Base-by-base conservation (phyloP, 2,329 filamentous ascomycete genomes). In the Talaromyces islandicus region DNA sequence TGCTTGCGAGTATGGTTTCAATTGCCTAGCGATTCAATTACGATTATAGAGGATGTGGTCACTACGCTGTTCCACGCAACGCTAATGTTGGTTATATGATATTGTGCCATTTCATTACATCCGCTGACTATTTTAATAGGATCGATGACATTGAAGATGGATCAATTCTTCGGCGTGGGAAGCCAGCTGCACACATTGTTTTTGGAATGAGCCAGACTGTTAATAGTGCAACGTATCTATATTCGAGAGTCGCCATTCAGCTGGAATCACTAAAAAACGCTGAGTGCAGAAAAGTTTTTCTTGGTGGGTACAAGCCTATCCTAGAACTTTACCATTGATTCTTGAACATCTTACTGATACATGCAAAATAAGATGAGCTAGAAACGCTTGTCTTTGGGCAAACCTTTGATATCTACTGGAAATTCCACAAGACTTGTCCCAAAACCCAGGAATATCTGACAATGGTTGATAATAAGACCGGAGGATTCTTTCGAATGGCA, bases 91-190 rank as follows among this genome's bases (percentile, higher is more conserved):
- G 43, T 50, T 50, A 21, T 50, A 21, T 11, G 5, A 21, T 24
- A 1, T 12, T 14, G 11, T 25, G 9, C 9, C 10, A 17, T 12
- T 50, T 21, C 19, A 24, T 24, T 25, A 50, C 4, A 24, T 25
- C 12, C 25, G n/a, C 43, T 50, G 12, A 50, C 17, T n/a, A 6
- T 38, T 4, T 25, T 25, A 17, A 32, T 41, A 57, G 56, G 56
- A 61, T 78, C 2, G 76, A 78, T 57, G 76, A 78, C 61, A 67
- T 78, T 25, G 64, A 78, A 63, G 76, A 78, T 54, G 59, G 60
- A 2, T 77, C 75, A 1, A 30, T 59, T 2, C 61, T 75, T 0
- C 66, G 76, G 3, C 68, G 75, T 3, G 74, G 73, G 7, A 65
- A 64, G 12, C 73, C 75, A 12, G 61, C 75, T 0, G 64, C 71